Evolutionary conservation across 306 rosid species (phyloP), one percentile per base, ranked within the genome.

Genomic region (Ziziphus jujuba): DNA sequence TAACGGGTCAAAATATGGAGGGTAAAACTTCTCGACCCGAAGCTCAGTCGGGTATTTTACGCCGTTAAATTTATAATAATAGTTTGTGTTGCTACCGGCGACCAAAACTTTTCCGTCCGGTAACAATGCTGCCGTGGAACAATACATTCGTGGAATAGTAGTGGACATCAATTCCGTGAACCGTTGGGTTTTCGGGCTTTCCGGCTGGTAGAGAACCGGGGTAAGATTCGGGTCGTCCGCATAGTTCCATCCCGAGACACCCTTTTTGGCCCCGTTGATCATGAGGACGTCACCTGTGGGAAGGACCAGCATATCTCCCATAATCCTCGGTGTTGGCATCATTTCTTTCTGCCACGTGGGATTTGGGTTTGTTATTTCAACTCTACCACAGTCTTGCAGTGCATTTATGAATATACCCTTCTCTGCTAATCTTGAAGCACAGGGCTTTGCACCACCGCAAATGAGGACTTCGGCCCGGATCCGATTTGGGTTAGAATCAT

Each of bases 41-140:
- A 90, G 51, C 49, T 95, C 99, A 0, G 97, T 95, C 2, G 91
- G 92, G 69, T 65, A 95, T 69, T 63, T 84, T 12, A 10, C 15
- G 50, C 71, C 85, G 0, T 17, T 36, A 40, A 62, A 84, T 6
- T 9, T 51, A 51, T 95, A 90, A 17, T 90, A 86, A 0, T 83
- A 44, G 73, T 95, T 89, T 2, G 97, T 79, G 72, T 95, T 95
- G 76, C 95, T 88, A 2, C 99, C 97, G 62, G 82, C 89, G 0
- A 91, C 82, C 45, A 91, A 76, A 53, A 90, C 59, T 51, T 80
- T 89, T 0, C 96, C 96, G 60, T 24, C 84, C 2, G 96, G 92
- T 23, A 95, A 81, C 19, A 95, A 15, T 0, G 92, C 89, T 0
- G 96, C 49, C 3, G 75, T 13, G 45, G 99, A 95, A 61, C 90